A percentile compares a stretch with the other conserved stretches of the same genome.
These are phyloP conservation scores for Botrytis sinoallii DNA, from an alignment of 2,329 filamentous ascomycete species.

Conservation along the genomic window DNA sequence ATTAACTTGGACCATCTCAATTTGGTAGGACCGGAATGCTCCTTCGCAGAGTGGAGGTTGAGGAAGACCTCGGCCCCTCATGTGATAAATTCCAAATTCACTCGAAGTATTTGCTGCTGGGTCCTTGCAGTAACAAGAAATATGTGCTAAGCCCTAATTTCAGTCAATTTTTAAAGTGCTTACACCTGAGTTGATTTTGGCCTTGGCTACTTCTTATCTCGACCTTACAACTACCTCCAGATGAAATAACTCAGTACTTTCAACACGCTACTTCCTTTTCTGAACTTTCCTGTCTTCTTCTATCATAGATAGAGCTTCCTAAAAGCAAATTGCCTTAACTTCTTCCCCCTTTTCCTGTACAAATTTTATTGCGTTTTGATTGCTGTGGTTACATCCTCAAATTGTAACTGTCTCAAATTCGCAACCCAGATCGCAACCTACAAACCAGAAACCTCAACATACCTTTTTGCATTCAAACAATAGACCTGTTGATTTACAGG, in stretches of 20 bases:
- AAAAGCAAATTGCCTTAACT: neutral
- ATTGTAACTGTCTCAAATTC: neutral
- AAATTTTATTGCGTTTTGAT: neutral
- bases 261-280: conserved; percentile 1
- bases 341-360: neutral
- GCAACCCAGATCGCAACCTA: neutral
- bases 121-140: neutral
- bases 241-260: neutral
- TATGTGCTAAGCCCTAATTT: neutral
- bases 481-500: neutral
- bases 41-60: neutral
- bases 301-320: conserved; percentile 9
- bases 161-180: neutral
- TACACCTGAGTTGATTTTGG: neutral
- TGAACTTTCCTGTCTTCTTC: neutral
- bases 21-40: neutral
- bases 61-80: neutral
- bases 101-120: neutral
- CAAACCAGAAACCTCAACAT: neutral
- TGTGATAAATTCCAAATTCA: neutral
- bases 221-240: neutral
- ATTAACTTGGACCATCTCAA: neutral
- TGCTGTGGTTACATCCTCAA: neutral
- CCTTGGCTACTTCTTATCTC: neutral
- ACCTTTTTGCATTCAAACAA: neutral